Percentiles rank a stretch among this genome's conserved stretches.
These are phyloP conservation scores for Alliaria petiolata DNA, from an alignment of 345 rosid species.

Conservation along the genomic window DNA sequence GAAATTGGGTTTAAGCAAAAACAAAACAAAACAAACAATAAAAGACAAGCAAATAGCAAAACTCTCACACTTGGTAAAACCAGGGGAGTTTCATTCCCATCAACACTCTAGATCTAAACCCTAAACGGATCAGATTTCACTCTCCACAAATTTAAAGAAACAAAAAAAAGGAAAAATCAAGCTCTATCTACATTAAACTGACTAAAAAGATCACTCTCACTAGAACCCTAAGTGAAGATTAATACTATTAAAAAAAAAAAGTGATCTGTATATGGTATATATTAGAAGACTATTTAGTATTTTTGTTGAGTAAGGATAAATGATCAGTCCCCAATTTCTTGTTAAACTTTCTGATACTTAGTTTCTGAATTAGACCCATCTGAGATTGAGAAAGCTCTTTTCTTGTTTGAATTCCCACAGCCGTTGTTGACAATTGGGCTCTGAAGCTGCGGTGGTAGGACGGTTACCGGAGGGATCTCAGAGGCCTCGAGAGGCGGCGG, in stretches of 20 bases:
- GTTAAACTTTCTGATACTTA: slow-evolving; percentile 66
- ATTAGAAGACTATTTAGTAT: slow-evolving; percentile 27
- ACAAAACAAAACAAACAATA: not conserved
- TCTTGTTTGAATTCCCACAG: slow-evolving; percentile 47
- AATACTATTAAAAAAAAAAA: slow-evolving; percentile 10
- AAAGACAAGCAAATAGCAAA: not conserved
- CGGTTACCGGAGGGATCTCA: slow-evolving; percentile 84
- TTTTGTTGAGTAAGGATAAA: slow-evolving; percentile 13
- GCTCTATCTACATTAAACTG: slow-evolving; percentile 19
- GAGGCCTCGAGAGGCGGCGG: slow-evolving; percentile 89
- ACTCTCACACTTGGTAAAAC: slow-evolving; percentile 33
- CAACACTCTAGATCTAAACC: slow-evolving; percentile 31
- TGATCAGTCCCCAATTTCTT: not conserved
- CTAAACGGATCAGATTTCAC: slow-evolving; percentile 29
- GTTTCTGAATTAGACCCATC: slow-evolving; percentile 54
- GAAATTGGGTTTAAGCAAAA: slow-evolving; percentile 9
- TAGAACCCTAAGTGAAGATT: slow-evolving; percentile 19
- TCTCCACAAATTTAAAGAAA: slow-evolving; percentile 1
- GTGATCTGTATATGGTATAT: slow-evolving; percentile 22
- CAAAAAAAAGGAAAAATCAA: not conserved
- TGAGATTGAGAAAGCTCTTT: slow-evolving; percentile 40
- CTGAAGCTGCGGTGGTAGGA: slow-evolving; percentile 41
- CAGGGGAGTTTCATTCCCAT: slow-evolving; percentile 37
- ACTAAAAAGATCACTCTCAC: slow-evolving; percentile 24
- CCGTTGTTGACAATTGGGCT: slow-evolving; percentile 27